Evolutionary conservation across 2,329 filamentous ascomycete species (phyloP), one percentile per base, ranked within the genome.

Genomic region (Pseudomassariella vexata): DNA sequence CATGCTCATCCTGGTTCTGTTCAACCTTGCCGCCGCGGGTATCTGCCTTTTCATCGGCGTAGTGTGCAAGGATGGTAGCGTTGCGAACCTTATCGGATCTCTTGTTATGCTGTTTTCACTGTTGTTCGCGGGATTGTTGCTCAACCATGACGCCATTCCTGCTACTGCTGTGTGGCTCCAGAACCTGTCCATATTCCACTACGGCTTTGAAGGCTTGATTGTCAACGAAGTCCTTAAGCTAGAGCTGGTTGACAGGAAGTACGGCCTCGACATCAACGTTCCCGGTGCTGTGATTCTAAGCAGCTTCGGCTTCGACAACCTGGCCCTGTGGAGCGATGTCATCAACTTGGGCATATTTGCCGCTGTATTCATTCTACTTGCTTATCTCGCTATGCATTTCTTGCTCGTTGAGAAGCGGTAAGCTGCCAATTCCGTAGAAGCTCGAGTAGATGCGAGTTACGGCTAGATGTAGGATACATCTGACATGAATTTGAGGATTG

Each of bases 11-110:
- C 68, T 98, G 26, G 86, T 96, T 1, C 72, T 98, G 14, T 98
- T 98, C 70, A 98, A 98, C 56, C 70, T 98, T 18, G 90, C 92
- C 0, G 90, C 92, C 0, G 86, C 92, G 0, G 84, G 84, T 20
- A 92, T 98, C 39, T 96, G 88, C 55, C 70, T 98, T 6, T 95
- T 95, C 55, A 94, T 98, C 46, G 92, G 92, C 43, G 95, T 98
- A 38, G 75, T 95, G 6, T 94, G 94, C 70, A 86, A 85, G 50
- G 92, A 98, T 50, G 77, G 76, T 19, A 84, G 88, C 22, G 88
- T 98, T 3, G 92, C 92, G 30, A 96, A 94, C 57, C 60, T 98
- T 41, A 85, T 98, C 38, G 92, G 90, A 33, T 94, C 89, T 47
- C 63, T 98, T 48, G 87, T 96, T 30, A 98, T 98, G 92, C 71